Conservation (phyloP, 2,329 filamentous ascomycete species). For the Neofusicoccum sp. region DNA sequence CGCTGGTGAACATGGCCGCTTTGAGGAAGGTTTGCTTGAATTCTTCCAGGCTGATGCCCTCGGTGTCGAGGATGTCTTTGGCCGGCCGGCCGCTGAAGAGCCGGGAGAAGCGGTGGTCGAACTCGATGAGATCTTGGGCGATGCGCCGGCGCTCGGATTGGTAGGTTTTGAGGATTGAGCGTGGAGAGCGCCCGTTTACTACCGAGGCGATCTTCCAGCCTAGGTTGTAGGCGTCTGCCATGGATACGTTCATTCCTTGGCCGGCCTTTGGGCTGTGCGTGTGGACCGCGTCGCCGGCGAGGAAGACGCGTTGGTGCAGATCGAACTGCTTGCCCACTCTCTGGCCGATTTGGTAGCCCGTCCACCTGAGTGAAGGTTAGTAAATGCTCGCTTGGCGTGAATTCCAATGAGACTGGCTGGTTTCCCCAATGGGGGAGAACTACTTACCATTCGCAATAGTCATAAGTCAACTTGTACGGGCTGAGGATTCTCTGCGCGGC, state of each 20-base stretch:
- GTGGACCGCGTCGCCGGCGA: slow-evolving; percentile 66
- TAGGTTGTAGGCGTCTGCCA: slow-evolving; percentile 64
- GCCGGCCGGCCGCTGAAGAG: slow-evolving; percentile 51
- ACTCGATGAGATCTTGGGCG: slow-evolving; percentile 63
- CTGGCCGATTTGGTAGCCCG: slow-evolving; percentile 55
- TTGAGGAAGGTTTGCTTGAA: slow-evolving; percentile 63
- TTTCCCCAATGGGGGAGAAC: too few species aligned
- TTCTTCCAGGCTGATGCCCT: slow-evolving; percentile 60
- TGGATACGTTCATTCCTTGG: slow-evolving; percentile 70
- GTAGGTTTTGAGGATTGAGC: slow-evolving; percentile 51
- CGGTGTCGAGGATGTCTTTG: slow-evolving; percentile 59
- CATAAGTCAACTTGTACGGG: slow-evolving; percentile 65
- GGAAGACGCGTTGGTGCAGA: slow-evolving; percentile 60
- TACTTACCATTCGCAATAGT: slow-evolving; percentile 62
- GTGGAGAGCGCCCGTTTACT: slow-evolving; percentile 42
- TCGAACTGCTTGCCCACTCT: slow-evolving; percentile 60
- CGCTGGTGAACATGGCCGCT: slow-evolving; percentile 60
- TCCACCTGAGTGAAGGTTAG: not conserved
- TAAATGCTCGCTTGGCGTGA: not conserved
- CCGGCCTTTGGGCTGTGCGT: slow-evolving; percentile 62
- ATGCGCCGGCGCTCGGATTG: slow-evolving; percentile 56
- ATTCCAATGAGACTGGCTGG: not conserved
- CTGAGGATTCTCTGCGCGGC: slow-evolving; percentile 63
- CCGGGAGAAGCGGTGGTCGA: slow-evolving; percentile 49
- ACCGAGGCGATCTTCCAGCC: slow-evolving; percentile 57